Percentiles rank a stretch among this genome's conserved stretches.
Evolutionary conservation across 805 yeast species (phyloP).

Genomic region (Kodamaea leandrae): DNA sequence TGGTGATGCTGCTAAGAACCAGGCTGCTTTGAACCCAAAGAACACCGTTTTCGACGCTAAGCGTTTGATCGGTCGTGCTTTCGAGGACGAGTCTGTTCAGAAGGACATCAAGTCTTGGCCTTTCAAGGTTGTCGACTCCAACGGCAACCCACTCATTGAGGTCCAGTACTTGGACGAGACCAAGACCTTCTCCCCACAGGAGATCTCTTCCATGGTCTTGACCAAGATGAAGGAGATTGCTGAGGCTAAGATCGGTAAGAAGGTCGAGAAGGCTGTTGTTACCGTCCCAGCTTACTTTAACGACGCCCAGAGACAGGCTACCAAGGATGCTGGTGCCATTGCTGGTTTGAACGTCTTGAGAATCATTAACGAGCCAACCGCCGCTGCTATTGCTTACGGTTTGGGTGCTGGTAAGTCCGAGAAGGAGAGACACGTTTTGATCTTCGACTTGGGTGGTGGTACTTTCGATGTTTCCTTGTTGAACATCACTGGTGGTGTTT

Average conservation of each 20-base stretch:
- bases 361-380: constrained; percentile 62
- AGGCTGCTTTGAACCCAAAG: constrained; percentile 50
- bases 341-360: constrained; percentile 50
- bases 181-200: constrained; percentile 48
- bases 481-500: constrained; percentile 93
- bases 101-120: constrained; percentile 50
- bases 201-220: constrained; percentile 49
- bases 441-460: constrained; percentile 97
- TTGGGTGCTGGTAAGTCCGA: constrained; percentile 63
- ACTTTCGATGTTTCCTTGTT: constrained; percentile 93
- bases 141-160: constrained; percentile 47
- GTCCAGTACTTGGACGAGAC: constrained; percentile 48
- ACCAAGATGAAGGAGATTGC: constrained; percentile 67
- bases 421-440: constrained; percentile 67
- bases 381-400: constrained; percentile 97
- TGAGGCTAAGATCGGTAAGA: constrained; percentile 81
- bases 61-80: constrained; percentile 61
- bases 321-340: constrained; percentile 53
- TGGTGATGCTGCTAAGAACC: constrained; percentile 52
- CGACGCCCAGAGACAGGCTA: constrained; percentile 51
- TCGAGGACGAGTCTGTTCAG: constrained; percentile 60
- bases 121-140: constrained; percentile 43
- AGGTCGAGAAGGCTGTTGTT: constrained; percentile 55
- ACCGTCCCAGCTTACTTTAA: constrained; percentile 52
- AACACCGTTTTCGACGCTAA: constrained; percentile 51